A percentile compares a stretch with the other conserved stretches of the same genome.
Evolutionary conservation across 331 rosid genomes (phyloP).

Genomic region (Cydonia oblonga): DNA sequence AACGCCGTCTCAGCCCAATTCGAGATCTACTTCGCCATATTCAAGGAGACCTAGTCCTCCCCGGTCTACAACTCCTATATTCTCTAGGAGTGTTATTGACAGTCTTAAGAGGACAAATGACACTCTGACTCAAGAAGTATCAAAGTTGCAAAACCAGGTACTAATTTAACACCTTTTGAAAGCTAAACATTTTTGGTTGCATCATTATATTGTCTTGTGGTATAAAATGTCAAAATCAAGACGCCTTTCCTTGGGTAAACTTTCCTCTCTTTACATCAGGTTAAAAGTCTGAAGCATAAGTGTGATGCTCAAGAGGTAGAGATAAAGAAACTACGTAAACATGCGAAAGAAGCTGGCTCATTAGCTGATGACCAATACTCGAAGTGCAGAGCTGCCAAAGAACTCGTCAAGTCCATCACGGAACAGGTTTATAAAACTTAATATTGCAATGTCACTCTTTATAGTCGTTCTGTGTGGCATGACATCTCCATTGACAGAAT

Average conservation of each 20-base stretch:
- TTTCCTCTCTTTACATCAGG: slow-evolving; percentile 34
- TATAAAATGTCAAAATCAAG: not conserved
- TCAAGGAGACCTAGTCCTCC: slow-evolving; percentile 79
- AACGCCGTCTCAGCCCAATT: slow-evolving; percentile 24
- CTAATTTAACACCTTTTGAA: slow-evolving; percentile 7
- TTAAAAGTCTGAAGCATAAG: slow-evolving; percentile 48
- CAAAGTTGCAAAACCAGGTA: slow-evolving; percentile 65
- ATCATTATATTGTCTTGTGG: not conserved
- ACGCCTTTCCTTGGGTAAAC: not conserved
- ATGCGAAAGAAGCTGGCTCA: slow-evolving; percentile 30
- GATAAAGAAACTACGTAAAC: slow-evolving; percentile 45
- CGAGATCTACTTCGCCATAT: slow-evolving; percentile 56
- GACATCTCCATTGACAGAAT: not conserved
- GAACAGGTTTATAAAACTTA: slow-evolving; percentile 46
- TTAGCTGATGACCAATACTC: slow-evolving; percentile 47
- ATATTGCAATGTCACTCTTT: not conserved
- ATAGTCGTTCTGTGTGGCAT: not conserved
- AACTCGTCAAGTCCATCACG: slow-evolving; percentile 43
- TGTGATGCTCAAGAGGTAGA: slow-evolving; percentile 43
- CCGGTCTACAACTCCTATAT: slow-evolving; percentile 50
- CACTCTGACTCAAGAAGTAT: slow-evolving; percentile 48
- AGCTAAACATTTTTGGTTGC: not conserved
- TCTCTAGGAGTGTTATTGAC: slow-evolving; percentile 73
- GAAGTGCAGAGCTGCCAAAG: slow-evolving; percentile 36
- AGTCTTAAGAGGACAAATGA: slow-evolving; percentile 59